phyloP scores from a whole-genome alignment of 495 filamentous ascomycete genomes.

The Xylaria intraflava region DNA sequence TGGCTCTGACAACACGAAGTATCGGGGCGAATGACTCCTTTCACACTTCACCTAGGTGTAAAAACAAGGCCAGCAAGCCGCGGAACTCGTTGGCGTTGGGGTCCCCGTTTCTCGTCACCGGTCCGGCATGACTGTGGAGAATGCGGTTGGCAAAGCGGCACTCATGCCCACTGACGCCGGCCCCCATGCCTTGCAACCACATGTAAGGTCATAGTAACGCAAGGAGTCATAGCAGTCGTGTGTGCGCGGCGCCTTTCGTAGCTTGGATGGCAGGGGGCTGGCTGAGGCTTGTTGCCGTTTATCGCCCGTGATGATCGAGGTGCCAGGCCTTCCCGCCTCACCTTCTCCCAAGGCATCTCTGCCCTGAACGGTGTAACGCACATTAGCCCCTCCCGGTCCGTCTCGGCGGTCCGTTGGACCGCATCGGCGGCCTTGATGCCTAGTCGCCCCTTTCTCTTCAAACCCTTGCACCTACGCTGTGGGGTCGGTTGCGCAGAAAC shows the following conservation, averaged over 20 bases:
- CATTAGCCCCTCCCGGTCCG: slow-evolving; percentile 9
- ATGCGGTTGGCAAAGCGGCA: background rate
- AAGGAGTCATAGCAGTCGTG: background rate
- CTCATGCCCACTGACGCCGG: background rate
- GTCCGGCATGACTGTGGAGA: background rate
- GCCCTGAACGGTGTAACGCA: background rate
- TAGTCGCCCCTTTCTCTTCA: slow-evolving; percentile 39
- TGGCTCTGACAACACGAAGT: too few relatives aligned
- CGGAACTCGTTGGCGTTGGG: too few relatives aligned
- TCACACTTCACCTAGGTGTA: too few relatives aligned
- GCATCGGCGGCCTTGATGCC: slow-evolving; percentile 33
- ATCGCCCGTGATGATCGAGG: slow-evolving; percentile 50
- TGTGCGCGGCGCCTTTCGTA: too few relatives aligned
- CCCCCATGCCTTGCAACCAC: background rate
- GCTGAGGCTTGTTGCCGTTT: slow-evolving; percentile 56
- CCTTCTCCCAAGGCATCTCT: slow-evolving; percentile 3
- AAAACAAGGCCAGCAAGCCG: too few relatives aligned
- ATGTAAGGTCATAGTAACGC: background rate
- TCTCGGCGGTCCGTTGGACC: slow-evolving; percentile 23
- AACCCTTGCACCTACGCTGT: slow-evolving; percentile 35
- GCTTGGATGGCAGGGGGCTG: too few relatives aligned
- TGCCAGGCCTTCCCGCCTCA: slow-evolving; percentile 17
- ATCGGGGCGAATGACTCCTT: too few relatives aligned
- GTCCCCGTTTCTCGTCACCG: background rate
- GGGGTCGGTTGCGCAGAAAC: slow-evolving; percentile 47